Base-by-base conservation (phyloP, 129 eudicot species). In the Tagetes erecta region DNA sequence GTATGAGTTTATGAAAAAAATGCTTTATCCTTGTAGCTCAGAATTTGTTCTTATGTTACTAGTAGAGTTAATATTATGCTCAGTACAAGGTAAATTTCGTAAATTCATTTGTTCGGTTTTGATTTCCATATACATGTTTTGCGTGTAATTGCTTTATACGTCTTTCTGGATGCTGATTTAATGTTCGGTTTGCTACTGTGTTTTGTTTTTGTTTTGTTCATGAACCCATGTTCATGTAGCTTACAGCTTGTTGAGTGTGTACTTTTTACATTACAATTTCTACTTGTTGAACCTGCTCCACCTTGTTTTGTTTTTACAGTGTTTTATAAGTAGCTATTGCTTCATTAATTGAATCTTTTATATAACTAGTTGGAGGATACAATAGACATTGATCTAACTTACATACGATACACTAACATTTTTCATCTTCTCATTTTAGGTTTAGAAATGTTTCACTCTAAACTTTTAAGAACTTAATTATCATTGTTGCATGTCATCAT, bases 41-140 rank as follows among this genome's bases (percentile, higher is more conserved):
- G 68, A 56, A 76, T 68, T 77, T 58, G 70, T 56, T 74, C 14
- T 41, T 72, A 59, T 58, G 72, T 63, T 71, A 51, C 73, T 37
- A 34, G 73, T 79, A 79, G 78, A 64, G 60, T 65, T 55, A 53
- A 66, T 64, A 45, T 64, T 68, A 55, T 79, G 74, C 45, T 57
- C n/a, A 53, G 78, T 72, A 65, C 68, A 56, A 72, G 67, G 0
- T 50, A 34, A 55, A 14, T 64, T 64, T 14, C 2, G 30, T 40
- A 13, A 13, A 10, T 63, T 58, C 3, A 20, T 38, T 27, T 39
- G 33, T 38, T 56, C 2, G 10, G 36, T 60, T 59, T 59, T 31
- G 39, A 46, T 45, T 20, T 67, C 0, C 0, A 0, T 77, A 33
- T 30, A 10, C n/a, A 42, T 68, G 63, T 37, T 64, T 36, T 4